Base-by-base conservation (phyloP, 495 filamentous ascomycete genomes). In the Tuber borchii region DNA sequence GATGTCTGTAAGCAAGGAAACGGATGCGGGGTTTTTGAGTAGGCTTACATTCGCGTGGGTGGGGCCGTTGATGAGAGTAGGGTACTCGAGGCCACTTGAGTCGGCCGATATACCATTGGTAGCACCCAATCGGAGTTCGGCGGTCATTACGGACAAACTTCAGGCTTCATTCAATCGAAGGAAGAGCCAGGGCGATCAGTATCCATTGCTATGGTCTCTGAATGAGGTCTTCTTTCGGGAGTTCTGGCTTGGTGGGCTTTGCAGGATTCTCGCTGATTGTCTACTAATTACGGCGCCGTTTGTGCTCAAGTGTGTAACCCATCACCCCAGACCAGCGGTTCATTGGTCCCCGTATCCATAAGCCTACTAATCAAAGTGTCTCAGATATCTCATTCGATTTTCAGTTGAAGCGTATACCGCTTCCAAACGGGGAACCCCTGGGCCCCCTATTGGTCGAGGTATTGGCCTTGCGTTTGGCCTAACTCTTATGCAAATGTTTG, bases 191-290 rank as follows among this genome's bases (percentile, higher is more conserved):
- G 92, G 92, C 39, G 89, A 90, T 51, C 91, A 92, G 79, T 88
- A 91, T 75, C 92, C 94, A 0, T 85, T 99, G 17, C 79, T 93
- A 17, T 91, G 89, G 86, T 92, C 95, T 9, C 80, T 99, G 71
- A 92, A 95, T 84, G 94, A 97, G 77, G 93, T 92, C 2, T 96
- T 95, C 86, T 90, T 91, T 78, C 85, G 86, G 75, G 94, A 97
- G 81, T 97, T 99, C 81, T 89, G 92, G 86, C 78, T 96, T 20
- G 93, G 93, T 43, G 95, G 92, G 6, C 73, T 90, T 46, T 96
- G 92, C 81, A 88, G 93, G 78, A 83, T 97, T n/a, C 81, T 85
- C 34, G 87, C 87, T 42, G 86, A 87, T 69, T 81, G 90, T n/a
- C 79, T 91, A 20, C 84, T 89, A 75, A 88, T 91, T 34, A 83